A percentile compares a stretch with the other conserved stretches of the same genome.
phyloP scores from a whole-genome alignment of 2,329 filamentous ascomycete genomes.

The Colletotrichum sp. region DNA sequence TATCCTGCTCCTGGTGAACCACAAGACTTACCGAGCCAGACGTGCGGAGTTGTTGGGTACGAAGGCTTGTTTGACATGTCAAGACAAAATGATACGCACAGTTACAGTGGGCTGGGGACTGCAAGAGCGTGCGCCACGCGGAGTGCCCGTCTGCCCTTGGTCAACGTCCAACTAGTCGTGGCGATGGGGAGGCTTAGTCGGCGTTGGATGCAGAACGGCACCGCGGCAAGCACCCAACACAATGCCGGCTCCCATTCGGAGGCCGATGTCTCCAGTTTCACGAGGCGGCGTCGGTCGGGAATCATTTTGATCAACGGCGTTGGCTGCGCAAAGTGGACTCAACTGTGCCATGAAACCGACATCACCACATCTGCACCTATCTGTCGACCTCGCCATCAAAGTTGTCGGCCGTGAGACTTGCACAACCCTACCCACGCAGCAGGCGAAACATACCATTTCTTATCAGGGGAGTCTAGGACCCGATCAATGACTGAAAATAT shows the following conservation, averaged over 20 bases:
- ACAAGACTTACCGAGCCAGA: background rate
- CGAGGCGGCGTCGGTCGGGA: background rate
- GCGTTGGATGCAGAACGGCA: conserved; percentile 8
- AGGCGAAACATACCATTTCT: background rate
- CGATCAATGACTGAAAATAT: background rate
- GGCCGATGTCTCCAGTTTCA: background rate
- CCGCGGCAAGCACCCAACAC: background rate
- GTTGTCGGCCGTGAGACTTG: background rate
- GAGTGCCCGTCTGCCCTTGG: conserved; percentile 6
- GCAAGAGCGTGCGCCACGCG: conserved; percentile 16
- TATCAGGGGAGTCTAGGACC: background rate
- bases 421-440: background rate
- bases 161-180: background rate
- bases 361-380: background rate
- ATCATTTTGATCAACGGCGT: background rate
- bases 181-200: conserved; percentile 4
- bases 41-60: background rate
- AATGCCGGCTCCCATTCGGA: background rate
- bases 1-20: background rate
- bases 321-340: background rate
- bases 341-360: background rate
- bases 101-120: background rate
- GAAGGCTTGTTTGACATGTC: background rate
- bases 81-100: background rate
- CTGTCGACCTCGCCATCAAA: background rate